Base-by-base conservation (phyloP, 768 basidiomycete genomes). In the Tylopilus rubrobrunneus region DNA sequence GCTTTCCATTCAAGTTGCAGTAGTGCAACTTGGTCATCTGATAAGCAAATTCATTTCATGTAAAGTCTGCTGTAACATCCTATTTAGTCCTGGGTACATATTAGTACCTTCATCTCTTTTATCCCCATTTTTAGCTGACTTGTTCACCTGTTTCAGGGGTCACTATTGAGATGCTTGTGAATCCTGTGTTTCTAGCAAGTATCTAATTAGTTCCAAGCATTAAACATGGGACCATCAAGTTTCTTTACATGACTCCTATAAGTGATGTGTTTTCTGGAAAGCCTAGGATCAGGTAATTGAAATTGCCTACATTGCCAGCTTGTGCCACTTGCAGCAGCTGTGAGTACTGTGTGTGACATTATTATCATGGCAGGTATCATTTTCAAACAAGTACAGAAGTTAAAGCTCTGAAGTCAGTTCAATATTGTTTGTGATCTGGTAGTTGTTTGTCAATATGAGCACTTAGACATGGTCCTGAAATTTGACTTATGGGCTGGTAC, bases 381-480 rank as follows among this genome's bases (percentile, higher is more conserved):
- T 9, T 56, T 60, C 47, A 60, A 40, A 39, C 17, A 34, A 17
- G 7, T 61, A 12, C 60, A 58, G 60, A 42, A 34, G 9, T 61
- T 55, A 0, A 54, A 61, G 23, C 44, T 59, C 15, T 49, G 58
- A 2, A 29, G 49, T 14, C 49, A 47, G 11, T 43, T 46, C 27
- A 45, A 40, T 8, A 7, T 51, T 27, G 3, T 60, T 12, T 58
- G 55, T 9, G 54, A 51, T 11, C 25, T 61, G 1, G 58, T 53
- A 0, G n/a, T 61, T 5, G 47, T 19, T 60, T 9, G 23, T 61
- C 34, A 53, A 60, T 19, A 60, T 60, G 60, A 58, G 58, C 11
- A 52, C 49, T 3, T 7, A 60, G 33, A 61, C 60, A 15, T 61
- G 60, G 60, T 53, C 19, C 19, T 19, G 19, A 19, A 19, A 19